These are phyloP conservation scores for Botrytis sinoallii DNA, from an alignment of 2,329 filamentous ascomycete genomes.

Conservation along the genomic window DNA sequence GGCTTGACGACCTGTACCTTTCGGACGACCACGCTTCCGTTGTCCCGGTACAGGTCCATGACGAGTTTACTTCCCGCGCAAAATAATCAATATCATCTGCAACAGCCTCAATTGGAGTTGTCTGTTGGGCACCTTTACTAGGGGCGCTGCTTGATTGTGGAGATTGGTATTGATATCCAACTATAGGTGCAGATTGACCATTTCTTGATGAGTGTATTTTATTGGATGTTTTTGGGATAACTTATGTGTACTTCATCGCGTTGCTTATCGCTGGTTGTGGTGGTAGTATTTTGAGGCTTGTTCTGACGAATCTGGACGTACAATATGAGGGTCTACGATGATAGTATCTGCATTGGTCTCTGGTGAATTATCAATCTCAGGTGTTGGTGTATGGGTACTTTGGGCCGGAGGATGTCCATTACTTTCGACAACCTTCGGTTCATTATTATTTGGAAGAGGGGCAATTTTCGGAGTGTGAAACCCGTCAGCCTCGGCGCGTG, in stretches of 20 bases:
- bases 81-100: slow-evolving; percentile 9
- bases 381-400: background rate
- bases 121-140: background rate
- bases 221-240: background rate
- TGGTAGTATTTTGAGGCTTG: background rate
- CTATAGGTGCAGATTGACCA: background rate
- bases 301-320: background rate
- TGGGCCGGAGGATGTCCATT: background rate
- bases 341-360: background rate
- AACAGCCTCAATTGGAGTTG: background rate
- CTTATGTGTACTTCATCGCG: background rate
- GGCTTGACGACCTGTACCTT: background rate
- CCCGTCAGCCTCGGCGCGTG: slow-evolving; percentile 3
- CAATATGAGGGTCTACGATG: background rate
- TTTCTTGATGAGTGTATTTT: background rate
- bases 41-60: background rate
- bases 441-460: background rate
- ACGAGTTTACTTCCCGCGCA: background rate
- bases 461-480: background rate
- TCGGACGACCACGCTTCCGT: slow-evolving; percentile 1
- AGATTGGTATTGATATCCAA: slow-evolving; percentile 1
- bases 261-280: background rate
- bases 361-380: background rate
- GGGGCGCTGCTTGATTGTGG: background rate
- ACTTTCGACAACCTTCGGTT: background rate